Conservation (phyloP, 2,329 filamentous ascomycete genomes). For the Neopestalotiopsis rosae region DNA sequence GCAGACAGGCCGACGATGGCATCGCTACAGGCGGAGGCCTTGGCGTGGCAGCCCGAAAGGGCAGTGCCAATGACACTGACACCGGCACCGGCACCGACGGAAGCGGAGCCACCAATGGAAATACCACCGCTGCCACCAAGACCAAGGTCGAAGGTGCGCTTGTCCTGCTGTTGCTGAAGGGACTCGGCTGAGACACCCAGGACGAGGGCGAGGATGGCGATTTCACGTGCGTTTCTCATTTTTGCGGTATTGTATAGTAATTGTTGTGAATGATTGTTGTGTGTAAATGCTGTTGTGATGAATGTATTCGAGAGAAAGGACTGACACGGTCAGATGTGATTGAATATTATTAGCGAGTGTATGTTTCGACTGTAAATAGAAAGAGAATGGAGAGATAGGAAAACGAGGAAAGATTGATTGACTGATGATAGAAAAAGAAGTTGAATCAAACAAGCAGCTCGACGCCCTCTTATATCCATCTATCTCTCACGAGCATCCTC, state of each 20-base stretch:
- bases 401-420: slow-evolving; percentile 7
- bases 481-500: neutral
- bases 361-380: neutral
- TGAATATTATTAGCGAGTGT: slow-evolving; percentile 14
- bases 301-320: slow-evolving; percentile 5
- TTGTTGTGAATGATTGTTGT: neutral
- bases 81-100: neutral
- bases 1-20: slow-evolving; percentile 17
- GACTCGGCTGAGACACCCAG: slow-evolving; percentile 11
- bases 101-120: neutral
- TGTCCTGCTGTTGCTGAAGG: neutral
- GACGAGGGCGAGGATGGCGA: slow-evolving; percentile 10
- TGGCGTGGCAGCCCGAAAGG: slow-evolving; percentile 8
- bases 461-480: slow-evolving; percentile 2
- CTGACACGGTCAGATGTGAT: slow-evolving; percentile 14
- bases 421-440: slow-evolving; percentile 7
- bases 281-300: neutral
- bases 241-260: neutral
- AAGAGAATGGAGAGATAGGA: slow-evolving; percentile 4
- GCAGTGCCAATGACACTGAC: slow-evolving; percentile 10
- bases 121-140: neutral
- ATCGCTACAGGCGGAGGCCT: slow-evolving; percentile 7
- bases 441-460: neutral
- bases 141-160: neutral
- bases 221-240: slow-evolving; percentile 9